Conservation (phyloP, 176 grass and related monocot species). For the Musa itinerans region DNA sequence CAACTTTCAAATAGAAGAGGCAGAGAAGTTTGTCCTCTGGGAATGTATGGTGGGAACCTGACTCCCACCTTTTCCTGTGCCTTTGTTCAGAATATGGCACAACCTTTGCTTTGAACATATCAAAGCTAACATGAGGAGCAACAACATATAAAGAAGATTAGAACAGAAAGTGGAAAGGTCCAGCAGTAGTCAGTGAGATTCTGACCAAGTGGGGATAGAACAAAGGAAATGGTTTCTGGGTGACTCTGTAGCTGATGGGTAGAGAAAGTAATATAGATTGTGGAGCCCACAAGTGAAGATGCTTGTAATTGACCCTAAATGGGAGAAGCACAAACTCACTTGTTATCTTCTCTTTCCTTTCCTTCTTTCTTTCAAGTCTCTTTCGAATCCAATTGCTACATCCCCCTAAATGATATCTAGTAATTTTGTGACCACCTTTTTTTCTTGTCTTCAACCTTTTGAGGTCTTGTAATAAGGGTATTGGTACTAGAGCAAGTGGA, state of each 20-base stretch:
- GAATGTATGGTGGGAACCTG: background rate
- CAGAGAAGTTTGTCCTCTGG: background rate
- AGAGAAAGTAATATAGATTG: background rate
- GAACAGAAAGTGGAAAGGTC: conserved; percentile 1
- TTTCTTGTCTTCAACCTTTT: background rate
- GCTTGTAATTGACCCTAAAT: conserved; percentile 12
- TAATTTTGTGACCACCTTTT: background rate
- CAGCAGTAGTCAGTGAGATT: conserved; percentile 24
- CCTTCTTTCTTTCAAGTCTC: background rate
- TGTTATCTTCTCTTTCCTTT: background rate
- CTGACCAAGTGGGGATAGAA: conserved; percentile 16
- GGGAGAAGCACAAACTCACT: conserved; percentile 11
- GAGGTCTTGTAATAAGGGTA: background rate
- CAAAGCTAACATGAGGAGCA: background rate
- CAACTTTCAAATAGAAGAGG: conserved; percentile 8
- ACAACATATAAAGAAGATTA: background rate
- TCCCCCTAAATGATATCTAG: background rate
- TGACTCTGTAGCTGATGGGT: background rate
- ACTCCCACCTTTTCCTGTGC: background rate
- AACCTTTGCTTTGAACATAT: conserved; percentile 22
- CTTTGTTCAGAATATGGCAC: conserved; percentile 11
- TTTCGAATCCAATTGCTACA: conserved; percentile 8
- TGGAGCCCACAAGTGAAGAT: conserved; percentile 8
- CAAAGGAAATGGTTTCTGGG: conserved; percentile 10
- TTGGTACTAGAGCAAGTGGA: conserved; percentile 7